These are phyloP conservation scores for Margaritispora aquatica DNA, from an alignment of 495 filamentous ascomycete genomes.

Conservation along the genomic window DNA sequence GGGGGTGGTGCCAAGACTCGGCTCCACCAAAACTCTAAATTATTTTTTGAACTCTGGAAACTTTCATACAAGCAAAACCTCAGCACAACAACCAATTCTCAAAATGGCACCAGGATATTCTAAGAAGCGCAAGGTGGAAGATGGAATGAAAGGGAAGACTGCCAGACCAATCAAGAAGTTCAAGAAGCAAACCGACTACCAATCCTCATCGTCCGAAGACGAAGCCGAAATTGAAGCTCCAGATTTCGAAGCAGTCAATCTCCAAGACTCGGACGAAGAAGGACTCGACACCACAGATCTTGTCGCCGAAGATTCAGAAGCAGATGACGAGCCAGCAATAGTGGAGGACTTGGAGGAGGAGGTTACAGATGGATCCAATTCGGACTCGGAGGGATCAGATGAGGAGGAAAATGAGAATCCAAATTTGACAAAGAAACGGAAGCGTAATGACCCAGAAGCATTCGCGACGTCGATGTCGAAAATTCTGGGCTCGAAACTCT, in stretches of 20 bases:
- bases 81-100: background rate
- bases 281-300: slow-evolving; percentile 23
- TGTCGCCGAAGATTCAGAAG: slow-evolving; percentile 22
- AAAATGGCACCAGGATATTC: slow-evolving; percentile 32
- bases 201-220: slow-evolving; percentile 52
- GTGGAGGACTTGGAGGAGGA: slow-evolving; percentile 26
- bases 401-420: slow-evolving; percentile 30
- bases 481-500: slow-evolving; percentile 82
- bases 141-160: slow-evolving; percentile 47
- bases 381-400: slow-evolving; percentile 29
- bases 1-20: slow-evolving; percentile 10
- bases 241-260: slow-evolving; percentile 55
- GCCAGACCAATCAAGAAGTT: slow-evolving; percentile 53
- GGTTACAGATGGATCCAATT: slow-evolving; percentile 27
- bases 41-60: slow-evolving; percentile 7
- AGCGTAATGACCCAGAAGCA: slow-evolving; percentile 83
- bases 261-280: slow-evolving; percentile 62
- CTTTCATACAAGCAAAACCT: background rate
- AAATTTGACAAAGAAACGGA: slow-evolving; percentile 32
- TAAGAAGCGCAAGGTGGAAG: slow-evolving; percentile 56
- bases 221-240: slow-evolving; percentile 37
- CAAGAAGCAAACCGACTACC: slow-evolving; percentile 62
- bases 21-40: slow-evolving; percentile 5
- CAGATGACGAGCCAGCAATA: slow-evolving; percentile 29
- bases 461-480: slow-evolving; percentile 89